Evolutionary conservation across 1,284 basidiomycete genomes (phyloP).

Genomic region (Phenoliferia sp.): DNA sequence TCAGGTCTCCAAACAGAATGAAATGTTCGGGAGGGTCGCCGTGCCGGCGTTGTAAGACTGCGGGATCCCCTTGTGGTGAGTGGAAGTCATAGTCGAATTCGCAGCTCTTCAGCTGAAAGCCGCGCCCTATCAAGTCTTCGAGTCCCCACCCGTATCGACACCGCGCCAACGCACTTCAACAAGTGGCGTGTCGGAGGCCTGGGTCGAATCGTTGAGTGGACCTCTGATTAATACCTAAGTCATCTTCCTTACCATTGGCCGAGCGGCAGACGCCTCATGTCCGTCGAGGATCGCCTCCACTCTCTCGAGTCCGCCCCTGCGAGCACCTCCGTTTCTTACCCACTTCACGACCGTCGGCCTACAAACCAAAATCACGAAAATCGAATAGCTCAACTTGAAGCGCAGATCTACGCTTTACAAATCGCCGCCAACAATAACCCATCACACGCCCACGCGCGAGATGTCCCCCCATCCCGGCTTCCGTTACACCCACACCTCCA

Average conservation of each 20-base stretch:
- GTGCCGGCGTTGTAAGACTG: not conserved
- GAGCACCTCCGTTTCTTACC: not conserved
- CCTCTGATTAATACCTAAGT: not conserved
- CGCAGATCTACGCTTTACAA: constrained; percentile 25
- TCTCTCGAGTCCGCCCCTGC: constrained; percentile 8
- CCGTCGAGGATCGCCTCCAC: constrained; percentile 16
- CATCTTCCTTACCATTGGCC: not conserved
- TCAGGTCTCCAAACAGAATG: constrained; percentile 9
- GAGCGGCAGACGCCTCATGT: not conserved
- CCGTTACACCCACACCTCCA: not conserved
- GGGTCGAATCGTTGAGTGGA: constrained; percentile 24
- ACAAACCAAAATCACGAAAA: constrained; percentile 21
- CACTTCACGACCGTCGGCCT: not conserved
- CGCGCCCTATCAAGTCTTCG: constrained; percentile 23
- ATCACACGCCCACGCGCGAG: not conserved
- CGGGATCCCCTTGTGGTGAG: not conserved
- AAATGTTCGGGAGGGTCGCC: constrained; percentile 21
- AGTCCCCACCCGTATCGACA: constrained; percentile 12
- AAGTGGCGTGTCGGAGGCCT: constrained; percentile 8
- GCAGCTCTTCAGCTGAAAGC: constrained; percentile 17
- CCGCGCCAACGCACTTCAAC: constrained; percentile 8
- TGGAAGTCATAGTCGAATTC: constrained; percentile 9
- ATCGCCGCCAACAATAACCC: not conserved
- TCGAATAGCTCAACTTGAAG: constrained; percentile 24
- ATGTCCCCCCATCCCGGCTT: not conserved